Conservation (phyloP, 495 filamentous ascomycete genomes). For the Monascus purpureus region DNA sequence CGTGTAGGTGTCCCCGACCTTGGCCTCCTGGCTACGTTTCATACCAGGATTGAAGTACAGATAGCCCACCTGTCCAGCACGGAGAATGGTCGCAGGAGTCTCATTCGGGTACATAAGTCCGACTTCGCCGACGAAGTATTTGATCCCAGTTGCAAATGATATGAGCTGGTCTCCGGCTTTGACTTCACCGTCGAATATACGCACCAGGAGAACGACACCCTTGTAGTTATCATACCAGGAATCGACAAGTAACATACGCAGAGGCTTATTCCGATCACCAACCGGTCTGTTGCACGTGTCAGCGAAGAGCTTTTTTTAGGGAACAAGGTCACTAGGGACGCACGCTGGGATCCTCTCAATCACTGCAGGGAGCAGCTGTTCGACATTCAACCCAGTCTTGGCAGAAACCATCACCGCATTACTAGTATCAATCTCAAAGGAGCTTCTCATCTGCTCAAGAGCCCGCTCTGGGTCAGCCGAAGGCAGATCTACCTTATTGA, state of each 20-base stretch:
- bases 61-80: constrained; percentile 91
- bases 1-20: constrained; percentile 91
- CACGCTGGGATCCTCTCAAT: constrained; percentile 69
- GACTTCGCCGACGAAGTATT: constrained; percentile 89
- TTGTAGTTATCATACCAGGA: constrained; percentile 96
- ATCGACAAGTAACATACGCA: constrained; percentile 82
- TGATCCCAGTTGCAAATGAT: constrained; percentile 73
- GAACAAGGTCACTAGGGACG: too few species aligned
- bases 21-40: constrained; percentile 89
- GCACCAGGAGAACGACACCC: constrained; percentile 82
- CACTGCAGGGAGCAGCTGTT: constrained; percentile 64
- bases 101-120: constrained; percentile 93
- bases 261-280: constrained; percentile 54
- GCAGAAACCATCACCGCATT: constrained; percentile 79
- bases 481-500: constrained; percentile 92
- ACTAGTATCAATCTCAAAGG: constrained; percentile 76
- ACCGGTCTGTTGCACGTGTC: constrained; percentile 42
- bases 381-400: constrained; percentile 83
- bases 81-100: constrained; percentile 61
- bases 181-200: constrained; percentile 80
- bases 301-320: too few species aligned
- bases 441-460: constrained; percentile 67
- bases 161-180: constrained; percentile 67
- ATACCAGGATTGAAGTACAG: constrained; percentile 96
- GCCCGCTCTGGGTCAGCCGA: constrained; percentile 75